phyloP scores from a whole-genome alignment of 768 basidiomycete genomes.

The Tulasnella sp. region DNA sequence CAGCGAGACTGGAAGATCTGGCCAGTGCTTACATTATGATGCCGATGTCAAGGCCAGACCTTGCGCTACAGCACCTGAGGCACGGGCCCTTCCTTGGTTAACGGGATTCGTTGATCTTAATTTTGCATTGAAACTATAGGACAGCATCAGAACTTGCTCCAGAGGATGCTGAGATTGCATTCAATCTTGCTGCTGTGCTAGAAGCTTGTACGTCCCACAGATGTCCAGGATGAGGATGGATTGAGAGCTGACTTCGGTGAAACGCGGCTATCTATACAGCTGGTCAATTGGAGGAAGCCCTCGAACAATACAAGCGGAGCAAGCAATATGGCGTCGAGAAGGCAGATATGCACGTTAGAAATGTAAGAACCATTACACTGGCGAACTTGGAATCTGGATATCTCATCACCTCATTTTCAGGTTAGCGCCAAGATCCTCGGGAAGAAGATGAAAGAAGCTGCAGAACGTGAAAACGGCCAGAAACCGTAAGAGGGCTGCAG shows the following conservation, averaged over 20 bases:
- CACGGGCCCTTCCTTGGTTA: conserved; percentile 45
- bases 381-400: conserved; percentile 35
- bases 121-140: conserved; percentile 48
- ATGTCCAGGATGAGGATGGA: not conserved
- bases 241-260: not conserved
- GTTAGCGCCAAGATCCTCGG: conserved; percentile 81
- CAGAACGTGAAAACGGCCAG: conserved; percentile 5
- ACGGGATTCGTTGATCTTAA: conserved; percentile 40
- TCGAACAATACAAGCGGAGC: conserved; percentile 79
- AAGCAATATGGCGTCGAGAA: conserved; percentile 78
- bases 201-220: conserved; percentile 72
- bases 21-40: conserved; percentile 90
- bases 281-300: conserved; percentile 77
- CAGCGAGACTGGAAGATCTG: conserved; percentile 57
- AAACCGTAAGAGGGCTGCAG: not conserved
- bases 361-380: conserved; percentile 54
- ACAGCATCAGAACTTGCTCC: conserved; percentile 82
- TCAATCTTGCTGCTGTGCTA: conserved; percentile 87
- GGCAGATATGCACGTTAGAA: conserved; percentile 75
- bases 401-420: conserved; percentile 46
- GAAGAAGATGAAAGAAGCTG: conserved; percentile 54
- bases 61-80: conserved; percentile 84
- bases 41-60: conserved; percentile 76
- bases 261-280: conserved; percentile 51
- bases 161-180: conserved; percentile 88